A percentile compares a stretch with the other conserved stretches of the same genome.
These are phyloP conservation scores for Capsicum baccatum DNA, from an alignment of 257 asterid species.

Conservation along the genomic window DNA sequence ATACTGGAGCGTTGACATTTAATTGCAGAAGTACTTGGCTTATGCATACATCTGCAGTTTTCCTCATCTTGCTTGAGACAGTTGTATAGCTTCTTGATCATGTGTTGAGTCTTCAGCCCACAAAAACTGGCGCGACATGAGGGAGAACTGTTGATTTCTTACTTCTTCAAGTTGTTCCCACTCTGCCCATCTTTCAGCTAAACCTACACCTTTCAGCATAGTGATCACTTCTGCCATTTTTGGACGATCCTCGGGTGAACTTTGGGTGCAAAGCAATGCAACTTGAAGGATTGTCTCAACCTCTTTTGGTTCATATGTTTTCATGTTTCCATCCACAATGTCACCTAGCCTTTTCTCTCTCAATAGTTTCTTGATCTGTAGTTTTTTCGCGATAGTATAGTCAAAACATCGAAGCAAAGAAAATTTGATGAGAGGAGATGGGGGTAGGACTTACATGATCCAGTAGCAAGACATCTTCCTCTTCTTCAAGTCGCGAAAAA, in stretches of 20 bases:
- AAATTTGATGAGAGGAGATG: background rate
- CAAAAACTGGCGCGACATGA: conserved; percentile 58
- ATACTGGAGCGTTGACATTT: background rate
- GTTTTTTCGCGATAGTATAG: background rate
- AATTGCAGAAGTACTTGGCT: background rate
- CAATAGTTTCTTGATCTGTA: conserved; percentile 72
- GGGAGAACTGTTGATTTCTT: conserved; percentile 55
- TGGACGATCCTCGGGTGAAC: conserved; percentile 83
- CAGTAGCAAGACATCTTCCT: conserved; percentile 86
- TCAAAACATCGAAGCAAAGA: background rate
- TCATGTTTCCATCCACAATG: conserved; percentile 69
- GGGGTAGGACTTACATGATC: conserved; percentile 68
- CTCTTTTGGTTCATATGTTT: conserved; percentile 52
- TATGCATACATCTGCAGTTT: background rate
- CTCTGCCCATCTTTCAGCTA: conserved; percentile 89
- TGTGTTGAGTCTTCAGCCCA: conserved; percentile 80
- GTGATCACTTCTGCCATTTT: conserved; percentile 71
- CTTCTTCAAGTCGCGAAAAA: conserved; percentile 85
- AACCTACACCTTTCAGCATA: conserved; percentile 80
- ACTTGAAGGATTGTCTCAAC: conserved; percentile 80
- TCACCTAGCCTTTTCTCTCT: conserved; percentile 71
- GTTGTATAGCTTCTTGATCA: conserved; percentile 81
- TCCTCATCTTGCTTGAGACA: conserved; percentile 76
- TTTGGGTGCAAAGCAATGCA: conserved; percentile 85
- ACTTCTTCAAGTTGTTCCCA: conserved; percentile 84